Base-by-base conservation (phyloP, 257 asterid genomes). In the Apocynum venetum region DNA sequence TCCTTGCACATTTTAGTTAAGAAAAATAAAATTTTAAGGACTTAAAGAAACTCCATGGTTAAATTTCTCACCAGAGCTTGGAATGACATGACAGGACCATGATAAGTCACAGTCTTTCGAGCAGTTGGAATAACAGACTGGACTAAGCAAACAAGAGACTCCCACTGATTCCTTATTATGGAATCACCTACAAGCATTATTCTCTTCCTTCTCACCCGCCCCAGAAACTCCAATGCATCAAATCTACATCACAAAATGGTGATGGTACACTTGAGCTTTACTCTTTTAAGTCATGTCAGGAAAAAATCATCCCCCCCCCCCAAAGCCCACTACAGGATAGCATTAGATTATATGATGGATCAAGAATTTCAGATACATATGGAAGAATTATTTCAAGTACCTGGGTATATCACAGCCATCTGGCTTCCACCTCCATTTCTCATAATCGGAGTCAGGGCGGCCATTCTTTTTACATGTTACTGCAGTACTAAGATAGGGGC, bases 151-250 rank as follows among this genome's bases (percentile, higher is more conserved):
- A 94, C 97, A 2, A 92, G 96, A 74, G 98, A 94, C 77, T 92
- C 98, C 98, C 98, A 94, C 70, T 94, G 98, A 79, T 94, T 94
- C 84, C 98, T 87, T 93, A 89, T 82, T 78, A 94, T 94, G 66
- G 98, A 94, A 82, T 94, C 97, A 17, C 98, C 98, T 0, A 94
- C 97, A 57, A 94, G 90, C 97, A 94, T 89, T 70, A 94, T 86
- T 79, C 97, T 88, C 84, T 91, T 94, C 86, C 91, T 88, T 77
- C 98, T 92, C 97, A 94, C 87, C 78, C 66, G 87, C 73, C 97
- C 97, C 51, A 94, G 93, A 86, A 94, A 94, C 65, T 90, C 94
- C 88, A 94, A 80, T 55, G 97, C 93, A 84, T 92, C 91, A 83
- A 94, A 94, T 87, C 98, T 94, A 80, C 84, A 82, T 43, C 25